Conservation (phyloP, 257 asterid genomes). For the Scutellaria galericulata region DNA sequence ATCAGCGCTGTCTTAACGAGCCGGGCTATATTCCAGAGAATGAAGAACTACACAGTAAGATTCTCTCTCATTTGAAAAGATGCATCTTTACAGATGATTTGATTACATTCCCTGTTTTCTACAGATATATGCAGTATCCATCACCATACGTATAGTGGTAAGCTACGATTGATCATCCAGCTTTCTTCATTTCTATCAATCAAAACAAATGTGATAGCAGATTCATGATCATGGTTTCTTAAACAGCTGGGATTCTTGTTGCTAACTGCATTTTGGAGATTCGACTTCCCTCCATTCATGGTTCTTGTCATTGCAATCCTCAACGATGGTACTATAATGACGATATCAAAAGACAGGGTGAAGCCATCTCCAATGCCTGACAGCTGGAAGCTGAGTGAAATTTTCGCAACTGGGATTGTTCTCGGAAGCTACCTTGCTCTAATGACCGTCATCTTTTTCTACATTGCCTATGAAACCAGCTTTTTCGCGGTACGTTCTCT, state of each 20-base stretch:
- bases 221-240: conserved; percentile 11
- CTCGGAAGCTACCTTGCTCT: conserved; percentile 65
- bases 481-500: conserved; percentile 47
- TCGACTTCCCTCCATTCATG: conserved; percentile 76
- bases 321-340: conserved; percentile 78
- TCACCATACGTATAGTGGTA: conserved; percentile 81
- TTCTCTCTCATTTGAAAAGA: neutral
- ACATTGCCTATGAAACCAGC: conserved; percentile 51
- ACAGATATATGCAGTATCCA: conserved; percentile 78
- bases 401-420: conserved; percentile 64
- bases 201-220: neutral
- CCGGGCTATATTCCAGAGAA: conserved; percentile 74
- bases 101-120: conserved; percentile 19
- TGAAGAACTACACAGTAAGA: conserved; percentile 66
- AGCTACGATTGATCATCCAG: conserved; percentile 12
- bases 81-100: neutral
- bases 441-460: conserved; percentile 64
- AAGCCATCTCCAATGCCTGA: conserved; percentile 73
- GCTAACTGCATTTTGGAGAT: conserved; percentile 67
- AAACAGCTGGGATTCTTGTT: conserved; percentile 66
- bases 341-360: conserved; percentile 67
- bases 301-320: conserved; percentile 75
- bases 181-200: neutral
- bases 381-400: conserved; percentile 65
- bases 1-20: conserved; percentile 70